Base-by-base conservation (phyloP, 768 basidiomycete species). In the Russula sp. region DNA sequence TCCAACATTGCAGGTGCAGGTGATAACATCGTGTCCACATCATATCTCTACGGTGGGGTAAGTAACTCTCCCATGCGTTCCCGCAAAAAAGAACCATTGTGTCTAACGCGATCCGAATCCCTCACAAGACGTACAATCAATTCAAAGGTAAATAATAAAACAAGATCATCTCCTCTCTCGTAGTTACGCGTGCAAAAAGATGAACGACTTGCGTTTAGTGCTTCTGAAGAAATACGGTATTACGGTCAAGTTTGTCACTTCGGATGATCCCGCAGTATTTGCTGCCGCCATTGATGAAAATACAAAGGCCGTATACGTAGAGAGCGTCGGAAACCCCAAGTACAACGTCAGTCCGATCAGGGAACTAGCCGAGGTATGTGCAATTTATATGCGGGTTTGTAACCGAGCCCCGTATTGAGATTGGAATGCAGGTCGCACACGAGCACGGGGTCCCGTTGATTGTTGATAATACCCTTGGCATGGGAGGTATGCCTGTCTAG, bases 391-490 rank as follows among this genome's bases (percentile, higher is more conserved):
- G 13, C 10, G n/a, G n/a, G 7, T 35, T 8, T 20, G n/a, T 57
- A 18, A 18, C 34, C 9, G 11, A 8, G n/a, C 0, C 18, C 8
- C 22, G 25, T 46, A 41, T 36, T 22, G n/a, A 62, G 13, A 0
- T 39, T 39, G 29, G 3, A 10, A 8, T 36, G 9, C 57, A 86
- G 84, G 73, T 89, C 43, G 91, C 91, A 1, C 89, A 90, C 68
- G 78, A 80, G 36, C 76, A 85, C 67, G 79, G 80, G 0, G 86
- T 92, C 25, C 91, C 91, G 1, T 75, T 93, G 47, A 84, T 92
- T 50, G 89, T 92, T 0, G 88, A 90, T 68, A 90, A 89, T 68
- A 90, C 86, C 6, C 88, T 88, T 63, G 88, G 86, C 47, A 83
- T 85, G 74, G 87, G 85, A 66, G 85, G 81, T 70, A 45, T 39